These are phyloP conservation scores for Leptodermis oblonga DNA, from an alignment of 257 asterid species.

Conservation along the genomic window DNA sequence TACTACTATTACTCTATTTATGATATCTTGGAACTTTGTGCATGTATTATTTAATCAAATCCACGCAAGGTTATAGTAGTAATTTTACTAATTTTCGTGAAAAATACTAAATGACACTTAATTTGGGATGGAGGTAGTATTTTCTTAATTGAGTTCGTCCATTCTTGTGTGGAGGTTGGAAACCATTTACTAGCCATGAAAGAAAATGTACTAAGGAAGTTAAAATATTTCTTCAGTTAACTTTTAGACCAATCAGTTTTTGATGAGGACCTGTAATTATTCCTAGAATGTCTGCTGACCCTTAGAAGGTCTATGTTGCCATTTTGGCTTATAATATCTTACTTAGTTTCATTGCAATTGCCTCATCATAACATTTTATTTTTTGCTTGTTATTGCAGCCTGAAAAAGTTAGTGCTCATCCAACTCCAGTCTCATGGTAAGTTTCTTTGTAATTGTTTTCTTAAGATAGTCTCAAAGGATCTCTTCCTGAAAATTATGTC, in stretches of 20 bases:
- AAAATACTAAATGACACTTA: not conserved
- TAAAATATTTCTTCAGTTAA: not conserved
- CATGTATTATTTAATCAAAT: too few species aligned
- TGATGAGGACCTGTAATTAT: not conserved
- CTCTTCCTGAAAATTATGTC: not conserved
- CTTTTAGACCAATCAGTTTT: not conserved
- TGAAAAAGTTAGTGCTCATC: slow-evolving; percentile 61
- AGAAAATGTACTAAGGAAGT: not conserved
- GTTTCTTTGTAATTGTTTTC: slow-evolving; percentile 14
- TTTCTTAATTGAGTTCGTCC: not conserved
- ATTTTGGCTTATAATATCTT: slow-evolving; percentile 3
- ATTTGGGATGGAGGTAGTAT: too few species aligned
- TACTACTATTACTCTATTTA: too few species aligned
- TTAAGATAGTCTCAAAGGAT: not conserved
- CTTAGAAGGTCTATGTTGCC: not conserved
- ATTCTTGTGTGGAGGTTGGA: not conserved
- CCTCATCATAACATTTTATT: slow-evolving; percentile 15
- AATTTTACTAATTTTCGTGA: too few species aligned
- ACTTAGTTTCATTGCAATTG: not conserved
- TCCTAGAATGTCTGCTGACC: not conserved
- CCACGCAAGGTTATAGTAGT: too few species aligned
- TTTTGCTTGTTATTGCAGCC: slow-evolving; percentile 51
- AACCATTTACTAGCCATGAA: not conserved
- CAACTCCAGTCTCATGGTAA: slow-evolving; percentile 86
- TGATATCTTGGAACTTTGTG: too few species aligned